Evolutionary conservation across 768 basidiomycete genomes (phyloP).

Genomic region (Russula brevipes): DNA sequence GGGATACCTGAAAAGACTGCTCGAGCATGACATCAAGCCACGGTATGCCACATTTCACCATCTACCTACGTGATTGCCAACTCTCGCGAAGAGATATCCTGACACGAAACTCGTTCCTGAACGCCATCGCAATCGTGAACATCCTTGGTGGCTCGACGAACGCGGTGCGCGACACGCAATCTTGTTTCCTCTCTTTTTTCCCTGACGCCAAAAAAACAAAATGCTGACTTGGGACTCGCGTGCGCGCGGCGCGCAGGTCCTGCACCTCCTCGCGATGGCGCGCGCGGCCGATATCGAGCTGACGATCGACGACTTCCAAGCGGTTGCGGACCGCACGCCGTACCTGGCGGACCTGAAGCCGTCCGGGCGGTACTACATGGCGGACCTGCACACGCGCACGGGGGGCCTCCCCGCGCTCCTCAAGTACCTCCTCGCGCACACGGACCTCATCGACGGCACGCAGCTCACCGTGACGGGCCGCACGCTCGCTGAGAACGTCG

Average conservation of each 20-base stretch:
- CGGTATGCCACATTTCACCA: constrained; percentile 36
- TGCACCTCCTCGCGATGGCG: constrained; percentile 82
- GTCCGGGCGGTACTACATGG: constrained; percentile 85
- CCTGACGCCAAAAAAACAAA: too few relatives aligned
- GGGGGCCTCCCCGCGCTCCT: constrained; percentile 82
- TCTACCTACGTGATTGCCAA: background rate
- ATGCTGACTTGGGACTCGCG: too few relatives aligned
- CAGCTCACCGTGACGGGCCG: constrained; percentile 89
- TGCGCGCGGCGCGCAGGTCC: constrained; percentile 43
- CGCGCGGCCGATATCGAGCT: constrained; percentile 71
- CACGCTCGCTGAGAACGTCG: constrained; percentile 83
- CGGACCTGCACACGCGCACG: constrained; percentile 71
- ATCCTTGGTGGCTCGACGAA: constrained; percentile 86
- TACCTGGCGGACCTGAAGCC: constrained; percentile 84
- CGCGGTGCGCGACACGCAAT: constrained; percentile 42
- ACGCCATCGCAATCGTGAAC: constrained; percentile 76
- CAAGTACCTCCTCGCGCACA: constrained; percentile 77
- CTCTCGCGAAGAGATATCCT: constrained; percentile 48
- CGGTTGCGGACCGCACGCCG: constrained; percentile 71
- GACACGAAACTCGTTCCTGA: constrained; percentile 68
- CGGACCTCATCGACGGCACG: constrained; percentile 72
- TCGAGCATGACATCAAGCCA: constrained; percentile 80
- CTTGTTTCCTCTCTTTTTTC: background rate
- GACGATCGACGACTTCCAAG: constrained; percentile 83
- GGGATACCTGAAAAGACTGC: constrained; percentile 64